phyloP scores from a whole-genome alignment of 805 yeast genomes.

The Sungouiozyma ichnusensis region DNA sequence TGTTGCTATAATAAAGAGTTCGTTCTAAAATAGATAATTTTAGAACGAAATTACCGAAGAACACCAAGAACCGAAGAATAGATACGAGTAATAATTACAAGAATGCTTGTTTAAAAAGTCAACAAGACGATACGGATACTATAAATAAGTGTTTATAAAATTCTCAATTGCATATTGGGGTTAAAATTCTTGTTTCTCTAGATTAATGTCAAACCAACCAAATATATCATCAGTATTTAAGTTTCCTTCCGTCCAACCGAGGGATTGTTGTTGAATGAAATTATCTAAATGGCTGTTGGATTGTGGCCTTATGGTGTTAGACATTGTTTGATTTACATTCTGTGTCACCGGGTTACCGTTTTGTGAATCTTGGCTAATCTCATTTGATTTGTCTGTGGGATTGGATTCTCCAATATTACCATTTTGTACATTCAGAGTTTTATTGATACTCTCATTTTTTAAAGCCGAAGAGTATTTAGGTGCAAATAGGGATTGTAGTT shows the following conservation, averaged over 20 bases:
- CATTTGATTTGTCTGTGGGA: no score
- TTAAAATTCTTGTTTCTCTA: constrained; percentile 53
- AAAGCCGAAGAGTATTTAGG: background rate
- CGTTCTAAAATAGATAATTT: no score
- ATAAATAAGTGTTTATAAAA: no score
- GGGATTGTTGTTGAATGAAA: constrained; percentile 71
- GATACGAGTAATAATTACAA: no score
- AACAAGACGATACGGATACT: no score
- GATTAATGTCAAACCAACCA: constrained; percentile 81
- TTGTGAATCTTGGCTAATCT: no score
- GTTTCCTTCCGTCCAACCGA: constrained; percentile 76
- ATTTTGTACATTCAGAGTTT: background rate
- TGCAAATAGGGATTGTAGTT: background rate
- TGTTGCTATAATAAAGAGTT: no score
- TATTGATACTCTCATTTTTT: background rate
- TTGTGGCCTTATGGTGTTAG: background rate
- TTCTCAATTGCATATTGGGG: no score
- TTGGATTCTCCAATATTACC: no score
- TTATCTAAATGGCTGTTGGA: constrained; percentile 32
- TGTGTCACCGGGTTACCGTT: background rate
- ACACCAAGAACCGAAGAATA: no score
- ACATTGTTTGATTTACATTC: background rate
- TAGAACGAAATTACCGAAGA: no score
- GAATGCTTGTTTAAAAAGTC: no score
- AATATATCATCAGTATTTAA: constrained; percentile 62